Base-by-base conservation (phyloP, 306 rosid species). In the Luffa aegyptiaca region DNA sequence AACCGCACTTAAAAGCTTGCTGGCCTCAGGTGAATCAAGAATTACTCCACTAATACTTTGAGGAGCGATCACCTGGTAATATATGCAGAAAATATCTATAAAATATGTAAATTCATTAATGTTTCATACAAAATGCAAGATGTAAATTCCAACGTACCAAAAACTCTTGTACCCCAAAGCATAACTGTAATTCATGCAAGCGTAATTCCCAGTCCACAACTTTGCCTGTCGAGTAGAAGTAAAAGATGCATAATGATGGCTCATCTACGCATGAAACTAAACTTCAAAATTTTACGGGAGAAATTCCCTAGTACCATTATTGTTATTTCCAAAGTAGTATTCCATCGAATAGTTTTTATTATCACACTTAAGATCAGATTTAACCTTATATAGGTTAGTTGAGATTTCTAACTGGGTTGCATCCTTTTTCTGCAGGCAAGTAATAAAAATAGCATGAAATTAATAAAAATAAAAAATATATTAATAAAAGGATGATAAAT, bases 31-130 rank as follows among this genome's bases (percentile, higher is more conserved):
- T 0, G 92, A 90, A 78, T 93, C 98, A 78, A 95, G 97, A 85
- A 95, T 90, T 82, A 95, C 98, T 0, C 98, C 98, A 70, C 97
- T 95, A 68, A 94, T 97, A 84, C 98, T 92, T 86, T 91, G 97
- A 79, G 98, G 98, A 82, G 97, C 90, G 84, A 95, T 92, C 39
- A 95, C 92, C 98, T 95, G 84, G 81, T 51, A 16, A 85, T 78
- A 74, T 46, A 80, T 26, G 37, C 82, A 80, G 72, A 83, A 77
- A 11, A 79, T 83, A 76, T 48, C 44, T n/a, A 33, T 42, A 55
- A 70, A 7, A 64, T 75, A 68, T 77, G 13, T 48, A 36, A 76
- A 17, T 13, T 79, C 69, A 33, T 52, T 76, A 21, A 26, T 53
- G 21, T 76, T 58, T 51, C n/a, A 69, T 26, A 76, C 18, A 79